A percentile compares a stretch with the other conserved stretches of the same genome.
Evolutionary conservation across 345 rosid species (phyloP).

Genomic region (Citrus sinensis): DVS_A1.0 CM039162.1:19147501-19148000

Average conservation of each 20-base stretch:
- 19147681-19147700: neutral
- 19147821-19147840: too few relatives aligned
- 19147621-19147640: constrained; percentile 95
- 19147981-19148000: neutral
- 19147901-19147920: neutral
- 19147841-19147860: too few relatives aligned
- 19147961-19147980: neutral
- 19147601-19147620: constrained; percentile 82
- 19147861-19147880: neutral
- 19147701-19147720: neutral
- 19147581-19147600: constrained; percentile 75
- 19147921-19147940: neutral
- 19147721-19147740: neutral
- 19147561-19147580: constrained; percentile 17
- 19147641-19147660: constrained; percentile 85
- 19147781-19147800: neutral
- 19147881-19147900: neutral
- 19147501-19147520: constrained; percentile 91
- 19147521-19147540: constrained; percentile 13
- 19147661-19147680: constrained; percentile 46
- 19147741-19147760: neutral
- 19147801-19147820: too few relatives aligned
- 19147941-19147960: neutral
- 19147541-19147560: constrained; percentile 10
- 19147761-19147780: neutral